A percentile compares a stretch with the other conserved stretches of the same genome.
Conservation (phyloP, 345 rosid genomes). For the Cardiospermum halicacabum region DNA sequence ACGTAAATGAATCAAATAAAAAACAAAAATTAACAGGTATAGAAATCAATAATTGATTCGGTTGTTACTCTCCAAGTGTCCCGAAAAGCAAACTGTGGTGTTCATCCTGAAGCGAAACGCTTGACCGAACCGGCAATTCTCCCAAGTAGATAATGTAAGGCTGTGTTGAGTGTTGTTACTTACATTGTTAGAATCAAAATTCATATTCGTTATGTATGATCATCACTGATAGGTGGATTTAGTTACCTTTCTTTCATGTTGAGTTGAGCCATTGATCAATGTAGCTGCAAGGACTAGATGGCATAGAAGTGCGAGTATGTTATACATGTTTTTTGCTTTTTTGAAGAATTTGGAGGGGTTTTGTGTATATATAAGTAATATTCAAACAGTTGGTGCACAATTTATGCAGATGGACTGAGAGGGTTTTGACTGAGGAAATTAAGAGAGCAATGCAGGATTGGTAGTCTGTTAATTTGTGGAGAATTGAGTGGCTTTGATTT, state of each 20-base stretch:
- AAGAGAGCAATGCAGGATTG: background rate
- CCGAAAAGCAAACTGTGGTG: constrained; percentile 52
- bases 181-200: background rate
- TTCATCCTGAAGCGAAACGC: constrained; percentile 15
- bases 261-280: constrained; percentile 8
- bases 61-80: constrained; percentile 58
- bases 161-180: constrained; percentile 25
- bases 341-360: background rate
- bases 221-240: background rate
- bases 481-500: constrained; percentile 25
- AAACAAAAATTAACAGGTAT: background rate
- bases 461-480: background rate
- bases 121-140: constrained; percentile 25
- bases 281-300: constrained; percentile 12
- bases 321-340: background rate
- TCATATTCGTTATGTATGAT: background rate
- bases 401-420: constrained; percentile 5
- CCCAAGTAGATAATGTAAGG: constrained; percentile 86
- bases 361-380: background rate
- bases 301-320: background rate
- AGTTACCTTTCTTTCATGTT: constrained; percentile 32
- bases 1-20: background rate
- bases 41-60: background rate
- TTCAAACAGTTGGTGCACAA: background rate
- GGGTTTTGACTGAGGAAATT: background rate